Conservation (phyloP, 208 protist genomes). For the Wallacemonas sp. region DNA sequence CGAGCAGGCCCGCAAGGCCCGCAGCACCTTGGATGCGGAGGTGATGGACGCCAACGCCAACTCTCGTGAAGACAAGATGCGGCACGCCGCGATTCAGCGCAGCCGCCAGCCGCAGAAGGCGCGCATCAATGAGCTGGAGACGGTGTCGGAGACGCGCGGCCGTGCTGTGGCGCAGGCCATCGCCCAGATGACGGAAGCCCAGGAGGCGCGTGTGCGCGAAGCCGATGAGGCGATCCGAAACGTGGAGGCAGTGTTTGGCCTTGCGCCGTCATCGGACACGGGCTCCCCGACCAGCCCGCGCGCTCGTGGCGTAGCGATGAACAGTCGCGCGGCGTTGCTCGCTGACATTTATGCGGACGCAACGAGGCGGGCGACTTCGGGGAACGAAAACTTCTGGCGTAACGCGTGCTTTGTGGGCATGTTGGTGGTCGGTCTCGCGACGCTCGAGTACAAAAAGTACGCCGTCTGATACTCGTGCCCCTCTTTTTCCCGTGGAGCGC, state of each 20-base stretch:
- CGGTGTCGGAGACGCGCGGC: background rate
- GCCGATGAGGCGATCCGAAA: background rate
- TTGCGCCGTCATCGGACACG: background rate
- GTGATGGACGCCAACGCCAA: background rate
- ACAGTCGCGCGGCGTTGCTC: slow-evolving; percentile 7
- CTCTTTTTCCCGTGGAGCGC: slow-evolving; percentile 1
- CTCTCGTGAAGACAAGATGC: slow-evolving; percentile 1
- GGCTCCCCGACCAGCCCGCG: background rate
- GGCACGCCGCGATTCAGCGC: slow-evolving; percentile 7
- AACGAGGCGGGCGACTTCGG: slow-evolving; percentile 10
- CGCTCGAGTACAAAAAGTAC: slow-evolving; percentile 39
- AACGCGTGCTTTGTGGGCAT: slow-evolving; percentile 24
- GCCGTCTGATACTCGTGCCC: background rate
- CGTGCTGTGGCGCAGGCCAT: background rate
- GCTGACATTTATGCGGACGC: slow-evolving; percentile 25
- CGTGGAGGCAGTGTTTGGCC: background rate
- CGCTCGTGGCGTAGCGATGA: background rate
- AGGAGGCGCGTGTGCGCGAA: background rate
- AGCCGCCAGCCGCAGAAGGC: slow-evolving; percentile 15
- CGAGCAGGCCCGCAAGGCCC: background rate
- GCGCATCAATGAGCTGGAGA: slow-evolving; percentile 14
- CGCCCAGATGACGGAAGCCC: background rate
- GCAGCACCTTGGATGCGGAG: background rate
- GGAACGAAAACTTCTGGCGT: slow-evolving; percentile 18
- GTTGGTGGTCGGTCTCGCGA: slow-evolving; percentile 19